Conservation (phyloP, 2,329 filamentous ascomycete species). For the Aphanoascus verrucosus region DNA sequence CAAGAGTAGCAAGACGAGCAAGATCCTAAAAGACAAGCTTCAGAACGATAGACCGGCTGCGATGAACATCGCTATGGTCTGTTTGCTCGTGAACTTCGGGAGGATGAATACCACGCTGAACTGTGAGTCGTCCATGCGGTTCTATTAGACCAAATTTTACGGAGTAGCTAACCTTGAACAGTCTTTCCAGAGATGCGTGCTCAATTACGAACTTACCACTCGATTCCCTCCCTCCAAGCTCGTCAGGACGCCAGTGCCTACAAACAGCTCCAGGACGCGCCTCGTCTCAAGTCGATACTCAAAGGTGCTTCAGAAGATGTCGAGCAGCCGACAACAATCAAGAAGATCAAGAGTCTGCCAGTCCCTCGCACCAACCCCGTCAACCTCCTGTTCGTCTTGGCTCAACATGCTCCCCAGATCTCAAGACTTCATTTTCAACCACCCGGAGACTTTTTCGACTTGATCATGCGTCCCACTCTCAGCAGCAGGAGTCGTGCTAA, state of each 20-base stretch:
- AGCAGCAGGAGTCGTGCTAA: constrained; percentile 72
- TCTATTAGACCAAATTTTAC: background rate
- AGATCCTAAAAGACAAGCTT: constrained; percentile 93
- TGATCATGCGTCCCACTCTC: constrained; percentile 81
- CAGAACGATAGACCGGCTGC: constrained; percentile 83
- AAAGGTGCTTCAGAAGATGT: constrained; percentile 92
- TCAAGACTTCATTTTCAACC: constrained; percentile 85
- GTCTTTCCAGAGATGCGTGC: constrained; percentile 99
- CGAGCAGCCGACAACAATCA: constrained; percentile 70
- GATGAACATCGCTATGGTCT: constrained; percentile 99
- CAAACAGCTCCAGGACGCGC: constrained; percentile 95
- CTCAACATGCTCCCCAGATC: constrained; percentile 78
- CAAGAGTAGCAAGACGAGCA: constrained; percentile 96
- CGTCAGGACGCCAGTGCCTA: constrained; percentile 92
- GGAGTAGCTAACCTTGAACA: constrained; percentile 29
- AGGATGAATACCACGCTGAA: constrained; percentile 98
- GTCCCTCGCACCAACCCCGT: constrained; percentile 89
- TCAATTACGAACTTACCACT: constrained; percentile 92
- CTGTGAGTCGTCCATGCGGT: constrained; percentile 48
- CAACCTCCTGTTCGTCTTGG: constrained; percentile 91
- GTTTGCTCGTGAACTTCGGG: constrained; percentile 89
- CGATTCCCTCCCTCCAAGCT: constrained; percentile 90
- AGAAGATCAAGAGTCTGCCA: constrained; percentile 60
- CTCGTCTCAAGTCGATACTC: constrained; percentile 87
- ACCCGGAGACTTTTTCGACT: constrained; percentile 83